phyloP scores from a whole-genome alignment of 768 basidiomycete genomes.

The Leccinum subgranulosum region DNA sequence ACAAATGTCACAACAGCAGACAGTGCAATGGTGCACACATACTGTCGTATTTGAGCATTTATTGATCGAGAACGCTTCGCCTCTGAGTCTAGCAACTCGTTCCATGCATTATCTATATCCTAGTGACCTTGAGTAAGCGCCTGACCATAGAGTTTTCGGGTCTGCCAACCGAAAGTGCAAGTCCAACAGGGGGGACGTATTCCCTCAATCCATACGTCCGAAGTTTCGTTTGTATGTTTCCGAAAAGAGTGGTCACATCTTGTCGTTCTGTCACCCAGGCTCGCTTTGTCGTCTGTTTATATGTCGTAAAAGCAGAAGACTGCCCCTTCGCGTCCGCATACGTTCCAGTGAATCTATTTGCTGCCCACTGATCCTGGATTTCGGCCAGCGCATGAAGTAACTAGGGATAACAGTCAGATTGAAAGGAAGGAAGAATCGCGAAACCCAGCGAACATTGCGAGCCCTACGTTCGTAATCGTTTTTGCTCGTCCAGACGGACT shows the following conservation, averaged over 20 bases:
- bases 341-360: constrained; percentile 62
- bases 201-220: constrained; percentile 84
- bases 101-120: constrained; percentile 83
- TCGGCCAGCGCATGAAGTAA: constrained; percentile 64
- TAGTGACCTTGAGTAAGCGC: constrained; percentile 12
- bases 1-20: background rate
- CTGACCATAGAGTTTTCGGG: background rate
- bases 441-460: constrained; percentile 47
- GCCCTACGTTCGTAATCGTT: constrained; percentile 94
- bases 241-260: constrained; percentile 82
- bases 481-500: constrained; percentile 79
- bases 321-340: constrained; percentile 82
- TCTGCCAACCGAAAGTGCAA: constrained; percentile 52
- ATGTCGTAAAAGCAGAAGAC: constrained; percentile 65
- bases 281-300: constrained; percentile 85
- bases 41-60: constrained; percentile 89
- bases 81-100: constrained; percentile 66
- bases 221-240: constrained; percentile 92
- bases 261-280: constrained; percentile 88
- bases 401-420: constrained; percentile 32
- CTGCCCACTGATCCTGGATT: constrained; percentile 68
- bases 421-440: background rate
- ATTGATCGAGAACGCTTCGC: constrained; percentile 74
- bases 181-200: constrained; percentile 75
- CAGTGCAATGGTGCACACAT: constrained; percentile 29